phyloP scores from a whole-genome alignment of 257 asterid genomes.

The Solanum habrochaites region DNA sequence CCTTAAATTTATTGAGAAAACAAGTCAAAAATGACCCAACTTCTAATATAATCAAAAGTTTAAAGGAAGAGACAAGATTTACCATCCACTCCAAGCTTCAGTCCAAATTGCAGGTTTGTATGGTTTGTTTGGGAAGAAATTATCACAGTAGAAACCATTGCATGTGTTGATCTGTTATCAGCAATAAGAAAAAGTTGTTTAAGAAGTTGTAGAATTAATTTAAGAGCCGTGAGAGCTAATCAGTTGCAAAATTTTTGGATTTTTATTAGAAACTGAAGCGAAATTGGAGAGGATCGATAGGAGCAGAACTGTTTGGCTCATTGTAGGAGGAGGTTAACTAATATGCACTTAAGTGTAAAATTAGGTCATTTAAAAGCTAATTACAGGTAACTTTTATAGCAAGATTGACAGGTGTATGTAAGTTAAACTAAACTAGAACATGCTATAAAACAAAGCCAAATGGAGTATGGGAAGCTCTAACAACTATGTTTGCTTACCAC shows the following conservation, averaged over 20 bases:
- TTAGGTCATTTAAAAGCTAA: neutral
- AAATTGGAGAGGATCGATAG: neutral
- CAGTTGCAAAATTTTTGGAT: neutral
- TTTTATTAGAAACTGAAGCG: neutral
- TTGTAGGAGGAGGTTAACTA: neutral
- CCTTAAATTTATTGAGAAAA: conserved; percentile 25
- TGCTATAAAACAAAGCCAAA: neutral
- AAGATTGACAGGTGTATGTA: neutral
- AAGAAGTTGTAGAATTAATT: neutral
- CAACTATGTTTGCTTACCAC: conserved; percentile 36
- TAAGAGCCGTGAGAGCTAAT: neutral
- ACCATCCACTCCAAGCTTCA: conserved; percentile 98
- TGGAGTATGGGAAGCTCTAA: neutral
- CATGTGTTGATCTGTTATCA: conserved; percentile 75
- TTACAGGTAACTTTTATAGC: neutral
- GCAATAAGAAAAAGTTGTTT: neutral
- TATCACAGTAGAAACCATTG: conserved; percentile 89
- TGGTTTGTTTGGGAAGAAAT: conserved; percentile 68
- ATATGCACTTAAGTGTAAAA: neutral
- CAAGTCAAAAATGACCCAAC: neutral
- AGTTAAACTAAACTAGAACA: neutral
- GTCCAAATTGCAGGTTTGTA: conserved; percentile 95
- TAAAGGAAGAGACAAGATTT: neutral
- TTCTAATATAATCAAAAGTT: neutral
- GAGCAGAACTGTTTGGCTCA: neutral